phyloP scores from a whole-genome alignment of 1,284 basidiomycete genomes.

The Irpex lacteus region DNA sequence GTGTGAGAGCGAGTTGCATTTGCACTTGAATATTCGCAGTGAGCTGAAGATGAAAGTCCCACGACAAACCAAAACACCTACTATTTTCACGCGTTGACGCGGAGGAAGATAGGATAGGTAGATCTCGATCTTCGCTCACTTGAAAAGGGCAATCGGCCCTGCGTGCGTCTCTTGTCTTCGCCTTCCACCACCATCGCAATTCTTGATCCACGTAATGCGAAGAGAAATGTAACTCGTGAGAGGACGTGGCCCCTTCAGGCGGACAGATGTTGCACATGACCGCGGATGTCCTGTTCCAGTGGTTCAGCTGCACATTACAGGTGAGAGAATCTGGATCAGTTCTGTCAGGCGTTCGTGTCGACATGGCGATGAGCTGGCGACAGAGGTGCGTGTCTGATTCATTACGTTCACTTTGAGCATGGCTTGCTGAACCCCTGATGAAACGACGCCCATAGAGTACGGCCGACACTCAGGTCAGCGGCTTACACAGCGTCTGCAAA shows the following conservation, averaged over 20 bases:
- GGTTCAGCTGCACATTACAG: not conserved
- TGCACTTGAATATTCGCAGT: no score
- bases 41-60: no score
- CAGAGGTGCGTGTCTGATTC: constrained; percentile 7
- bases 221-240: not conserved
- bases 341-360: constrained; percentile 5
- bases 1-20: no score
- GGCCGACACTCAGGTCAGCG: not conserved
- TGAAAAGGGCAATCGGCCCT: not conserved
- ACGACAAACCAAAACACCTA: no score
- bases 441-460: not conserved
- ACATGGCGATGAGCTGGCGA: constrained; percentile 7
- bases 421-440: not conserved
- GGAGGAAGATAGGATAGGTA: not conserved
- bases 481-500: not conserved
- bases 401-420: constrained; percentile 1
- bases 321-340: not conserved
- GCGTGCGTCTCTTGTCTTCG: not conserved
- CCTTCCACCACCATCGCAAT: not conserved
- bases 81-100: no score
- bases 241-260: not conserved
- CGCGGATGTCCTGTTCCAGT: not conserved
- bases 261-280: not conserved
- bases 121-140: constrained; percentile 1
- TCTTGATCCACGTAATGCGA: not conserved